Percentiles rank a stretch among this genome's conserved stretches.
Evolutionary conservation across 805 yeast species (phyloP).

Genomic region (Debaryomyces tyrocola): DNA sequence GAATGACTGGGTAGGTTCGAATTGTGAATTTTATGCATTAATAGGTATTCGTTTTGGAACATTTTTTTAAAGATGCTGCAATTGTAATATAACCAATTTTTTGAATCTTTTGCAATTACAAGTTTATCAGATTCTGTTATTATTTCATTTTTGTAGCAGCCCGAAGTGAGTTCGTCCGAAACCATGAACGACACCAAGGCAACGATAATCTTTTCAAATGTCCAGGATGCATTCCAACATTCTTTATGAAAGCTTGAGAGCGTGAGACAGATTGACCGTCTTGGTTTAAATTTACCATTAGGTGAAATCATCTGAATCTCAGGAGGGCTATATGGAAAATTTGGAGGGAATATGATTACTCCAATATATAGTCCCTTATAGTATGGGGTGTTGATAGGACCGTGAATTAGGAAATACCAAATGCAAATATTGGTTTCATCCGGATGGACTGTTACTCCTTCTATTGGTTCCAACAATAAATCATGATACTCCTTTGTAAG

Average conservation of each 20-base stretch:
- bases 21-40: conserved; percentile 3
- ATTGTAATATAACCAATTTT: conserved; percentile 11
- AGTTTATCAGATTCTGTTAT: not conserved
- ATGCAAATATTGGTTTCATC: conserved; percentile 12
- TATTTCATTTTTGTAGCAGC: conserved; percentile 3
- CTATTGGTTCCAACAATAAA: conserved; percentile 7
- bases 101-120: conserved; percentile 7
- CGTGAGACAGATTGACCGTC: conserved; percentile 12
- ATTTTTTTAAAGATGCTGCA: conserved; percentile 10
- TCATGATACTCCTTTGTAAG: conserved; percentile 9
- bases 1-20: not conserved
- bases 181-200: conserved; percentile 17
- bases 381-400: conserved; percentile 10
- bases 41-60: conserved; percentile 13
- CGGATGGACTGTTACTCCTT: conserved; percentile 8
- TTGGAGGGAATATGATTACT: conserved; percentile 11
- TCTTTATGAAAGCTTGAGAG: conserved; percentile 14
- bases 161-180: conserved; percentile 10
- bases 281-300: conserved; percentile 10
- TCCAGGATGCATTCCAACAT: conserved; percentile 17
- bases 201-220: conserved; percentile 12
- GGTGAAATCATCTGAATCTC: conserved; percentile 19
- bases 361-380: conserved; percentile 16
- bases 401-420: conserved; percentile 16
- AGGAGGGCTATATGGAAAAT: conserved; percentile 16